Base-by-base conservation (phyloP, 2,329 filamentous ascomycete genomes). In the Pestalotiopsis fici region DNA sequence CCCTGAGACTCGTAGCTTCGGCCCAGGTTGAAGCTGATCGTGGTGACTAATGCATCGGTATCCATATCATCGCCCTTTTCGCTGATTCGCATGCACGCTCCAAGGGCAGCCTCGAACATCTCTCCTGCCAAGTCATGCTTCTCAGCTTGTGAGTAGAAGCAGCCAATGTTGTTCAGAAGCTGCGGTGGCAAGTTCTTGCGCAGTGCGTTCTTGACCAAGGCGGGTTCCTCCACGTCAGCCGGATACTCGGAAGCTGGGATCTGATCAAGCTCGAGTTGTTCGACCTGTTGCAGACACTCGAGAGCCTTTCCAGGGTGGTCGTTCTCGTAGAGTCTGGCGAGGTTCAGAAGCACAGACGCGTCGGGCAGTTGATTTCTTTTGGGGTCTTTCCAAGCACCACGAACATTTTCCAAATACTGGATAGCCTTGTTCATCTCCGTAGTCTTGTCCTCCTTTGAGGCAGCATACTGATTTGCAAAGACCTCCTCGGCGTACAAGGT, bases 11-110 rank as follows among this genome's bases (percentile, higher is more conserved):
- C 96, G 74, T 98, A 98, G 67, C 94, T 97, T 67, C 96, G 89
- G 31, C 93, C 96, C 54, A 99, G 88, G 75, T 98, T 99, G 86
- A 96, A 99, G 77, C 94, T 97, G 78, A 99, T 97, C 2, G 95
- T 97, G 0, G 95, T 97, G 28, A 98, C 91, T 4, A 99, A 85
- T 15, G 94, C 94, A 80, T 99, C 96, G 0, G 91, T 95, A 76
- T 98, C 96, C 69, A 91, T 87, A 1, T 89, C 88, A 64, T 91
- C 87, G 55, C 94, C 91, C 73, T 89, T 91, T 74, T 94, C 91
- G 59, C 90, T 89, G 69, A 94, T 91, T 73, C 92, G 92, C 73
- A 97, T 90, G 76, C 95, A 98, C 18, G 95, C 93, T 70, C 91
- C 92, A 65, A 99, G 83, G 0, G 95, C 96, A n/a, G 93, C 90